These are phyloP conservation scores for Quercus robur DNA, from an alignment of 306 rosid species.

Conservation along the genomic window DNA sequence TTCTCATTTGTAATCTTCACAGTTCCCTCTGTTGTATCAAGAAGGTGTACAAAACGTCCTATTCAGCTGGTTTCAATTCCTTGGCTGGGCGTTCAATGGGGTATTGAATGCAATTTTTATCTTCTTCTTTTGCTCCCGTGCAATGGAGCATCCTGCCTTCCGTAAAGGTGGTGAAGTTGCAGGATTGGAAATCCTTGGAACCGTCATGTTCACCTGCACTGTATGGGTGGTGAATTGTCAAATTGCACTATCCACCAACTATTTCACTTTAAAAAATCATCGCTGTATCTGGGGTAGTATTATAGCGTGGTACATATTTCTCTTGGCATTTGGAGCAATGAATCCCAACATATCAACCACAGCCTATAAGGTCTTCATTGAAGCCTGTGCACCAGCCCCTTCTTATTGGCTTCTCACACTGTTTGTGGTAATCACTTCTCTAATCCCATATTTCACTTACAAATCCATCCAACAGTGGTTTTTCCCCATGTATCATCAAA, in stretches of 20 bases:
- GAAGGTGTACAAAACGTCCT: slow-evolving; percentile 84
- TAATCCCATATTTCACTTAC: slow-evolving; percentile 61
- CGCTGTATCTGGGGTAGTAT: slow-evolving; percentile 89
- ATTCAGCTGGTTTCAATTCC: slow-evolving; percentile 75
- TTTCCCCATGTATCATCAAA: slow-evolving; percentile 80
- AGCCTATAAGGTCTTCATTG: slow-evolving; percentile 79
- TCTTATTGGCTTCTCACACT: slow-evolving; percentile 73
- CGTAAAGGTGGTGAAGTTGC: slow-evolving; percentile 73
- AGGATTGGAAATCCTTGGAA: slow-evolving; percentile 57
- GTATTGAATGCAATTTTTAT: slow-evolving; percentile 44
- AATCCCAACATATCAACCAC: slow-evolving; percentile 66
- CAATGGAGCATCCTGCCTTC: slow-evolving; percentile 69
- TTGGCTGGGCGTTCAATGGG: slow-evolving; percentile 75
- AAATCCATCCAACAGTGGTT: slow-evolving; percentile 69
- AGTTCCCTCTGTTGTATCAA: slow-evolving; percentile 86
- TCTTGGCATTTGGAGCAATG: slow-evolving; percentile 79
- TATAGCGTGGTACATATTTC: slow-evolving; percentile 72
- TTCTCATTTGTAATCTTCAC: slow-evolving; percentile 5
- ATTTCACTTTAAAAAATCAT: slow-evolving; percentile 81
- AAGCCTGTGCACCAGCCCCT: slow-evolving; percentile 85
- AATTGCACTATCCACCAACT: slow-evolving; percentile 78
- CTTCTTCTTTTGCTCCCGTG: slow-evolving; percentile 63
- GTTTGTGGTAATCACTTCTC: slow-evolving; percentile 49
- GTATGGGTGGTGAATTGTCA: slow-evolving; percentile 95
- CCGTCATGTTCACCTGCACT: slow-evolving; percentile 77